Evolutionary conservation across 2,329 filamentous ascomycete species (phyloP).

Genomic region (Verticillium isaacii): DNA sequence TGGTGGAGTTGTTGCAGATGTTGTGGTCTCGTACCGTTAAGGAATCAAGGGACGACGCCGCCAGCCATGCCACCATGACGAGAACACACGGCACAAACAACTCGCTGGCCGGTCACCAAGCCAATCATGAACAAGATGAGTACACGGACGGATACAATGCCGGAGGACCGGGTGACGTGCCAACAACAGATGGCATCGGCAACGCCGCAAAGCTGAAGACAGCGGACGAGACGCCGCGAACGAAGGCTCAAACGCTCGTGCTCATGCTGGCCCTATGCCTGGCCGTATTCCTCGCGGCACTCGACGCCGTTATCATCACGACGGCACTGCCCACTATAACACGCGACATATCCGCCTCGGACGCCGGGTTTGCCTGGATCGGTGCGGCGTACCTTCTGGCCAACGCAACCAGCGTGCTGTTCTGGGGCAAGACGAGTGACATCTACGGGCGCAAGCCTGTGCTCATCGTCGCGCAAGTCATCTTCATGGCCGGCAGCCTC

Average conservation of each 20-base stretch:
- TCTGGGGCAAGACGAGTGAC: conserved; percentile 63
- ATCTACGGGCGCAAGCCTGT: conserved; percentile 55
- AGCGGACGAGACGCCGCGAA: conserved; percentile 26
- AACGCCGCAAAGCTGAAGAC: background rate
- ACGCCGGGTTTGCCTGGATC: conserved; percentile 72
- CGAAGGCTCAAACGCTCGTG: conserved; percentile 29
- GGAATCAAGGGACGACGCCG: background rate
- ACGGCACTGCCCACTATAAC: conserved; percentile 65
- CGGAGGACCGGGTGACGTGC: background rate
- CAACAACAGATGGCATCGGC: background rate
- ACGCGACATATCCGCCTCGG: conserved; percentile 55
- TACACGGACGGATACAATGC: background rate
- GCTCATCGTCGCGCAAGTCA: conserved; percentile 41
- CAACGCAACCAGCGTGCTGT: conserved; percentile 60
- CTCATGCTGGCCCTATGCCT: conserved; percentile 36
- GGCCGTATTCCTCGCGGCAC: conserved; percentile 47
- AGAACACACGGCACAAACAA: background rate
- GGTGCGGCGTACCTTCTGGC: conserved; percentile 70
- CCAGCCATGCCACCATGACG: background rate
- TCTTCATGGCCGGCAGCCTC: conserved; percentile 52
- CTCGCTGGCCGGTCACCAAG: background rate
- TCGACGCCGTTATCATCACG: conserved; percentile 59
- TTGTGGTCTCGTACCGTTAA: background rate
- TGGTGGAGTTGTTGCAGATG: background rate
- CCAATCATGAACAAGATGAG: background rate